These are phyloP conservation scores for Aegilops sharonensis DNA, from an alignment of 176 grass and related monocot genomes.

Conservation along the genomic window DNA sequence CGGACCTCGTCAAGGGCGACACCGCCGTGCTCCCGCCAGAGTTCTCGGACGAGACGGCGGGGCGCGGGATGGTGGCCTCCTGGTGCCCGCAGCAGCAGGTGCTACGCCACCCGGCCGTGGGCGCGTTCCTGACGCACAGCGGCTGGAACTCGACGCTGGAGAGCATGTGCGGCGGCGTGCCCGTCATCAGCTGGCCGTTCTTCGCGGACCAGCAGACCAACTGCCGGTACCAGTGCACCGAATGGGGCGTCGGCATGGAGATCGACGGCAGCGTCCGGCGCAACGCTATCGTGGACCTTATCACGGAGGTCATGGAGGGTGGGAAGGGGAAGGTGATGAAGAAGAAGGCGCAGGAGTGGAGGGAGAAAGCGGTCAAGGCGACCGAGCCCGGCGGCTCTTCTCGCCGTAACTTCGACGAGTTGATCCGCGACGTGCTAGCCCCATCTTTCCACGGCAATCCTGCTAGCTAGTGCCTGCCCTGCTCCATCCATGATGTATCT, in stretches of 20 bases:
- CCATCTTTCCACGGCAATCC: neutral
- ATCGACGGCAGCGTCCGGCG: constrained; percentile 62
- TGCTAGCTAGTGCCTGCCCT: no score
- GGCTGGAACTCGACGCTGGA: constrained; percentile 77
- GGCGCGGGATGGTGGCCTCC: constrained; percentile 44
- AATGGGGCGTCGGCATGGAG: constrained; percentile 74
- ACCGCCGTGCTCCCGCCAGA: constrained; percentile 45
- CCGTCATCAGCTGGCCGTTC: constrained; percentile 79
- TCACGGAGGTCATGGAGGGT: constrained; percentile 27
- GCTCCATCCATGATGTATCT: no score
- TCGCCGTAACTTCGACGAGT: neutral
- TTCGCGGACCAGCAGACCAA: constrained; percentile 82
- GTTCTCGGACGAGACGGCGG: constrained; percentile 47
- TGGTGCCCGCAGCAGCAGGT: constrained; percentile 79
- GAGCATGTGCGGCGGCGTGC: constrained; percentile 62
- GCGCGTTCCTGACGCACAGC: constrained; percentile 65
- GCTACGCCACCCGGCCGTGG: constrained; percentile 54
- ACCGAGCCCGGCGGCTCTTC: neutral
- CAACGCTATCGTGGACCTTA: constrained; percentile 40
- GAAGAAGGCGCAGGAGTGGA: neutral
- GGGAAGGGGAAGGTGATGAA: neutral
- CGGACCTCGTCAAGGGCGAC: constrained; percentile 55
- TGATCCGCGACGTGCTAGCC: neutral
- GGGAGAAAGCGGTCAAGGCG: neutral
- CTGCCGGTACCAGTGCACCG: constrained; percentile 59